phyloP scores from a whole-genome alignment of 345 rosid genomes.

The Garcia nutans region DNA sequence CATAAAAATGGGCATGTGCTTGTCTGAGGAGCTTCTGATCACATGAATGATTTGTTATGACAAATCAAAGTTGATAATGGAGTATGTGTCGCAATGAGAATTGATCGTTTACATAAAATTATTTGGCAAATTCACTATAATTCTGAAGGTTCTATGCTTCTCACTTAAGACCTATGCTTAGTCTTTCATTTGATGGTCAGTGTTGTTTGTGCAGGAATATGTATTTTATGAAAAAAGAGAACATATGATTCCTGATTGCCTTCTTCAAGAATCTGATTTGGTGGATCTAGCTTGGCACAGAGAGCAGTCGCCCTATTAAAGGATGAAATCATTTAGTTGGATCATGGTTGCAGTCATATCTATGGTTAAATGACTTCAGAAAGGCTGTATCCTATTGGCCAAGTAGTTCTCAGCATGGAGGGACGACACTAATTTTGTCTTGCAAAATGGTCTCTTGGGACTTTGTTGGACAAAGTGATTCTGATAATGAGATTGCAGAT shows the following conservation, averaged over 20 bases:
- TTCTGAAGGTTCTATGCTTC: slow-evolving; percentile 4
- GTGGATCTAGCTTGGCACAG: slow-evolving; percentile 20
- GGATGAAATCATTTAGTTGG: not conserved
- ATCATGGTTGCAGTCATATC: not conserved
- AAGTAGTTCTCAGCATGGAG: slow-evolving; percentile 6
- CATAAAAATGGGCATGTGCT: not conserved
- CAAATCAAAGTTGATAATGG: not conserved
- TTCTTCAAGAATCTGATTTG: slow-evolving; percentile 2
- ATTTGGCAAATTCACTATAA: slow-evolving; percentile 1
- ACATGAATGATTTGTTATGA: not conserved
- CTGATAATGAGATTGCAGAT: not conserved
- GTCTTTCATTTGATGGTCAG: slow-evolving; percentile 17
- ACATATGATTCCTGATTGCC: slow-evolving; percentile 1
- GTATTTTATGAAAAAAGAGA: not conserved
- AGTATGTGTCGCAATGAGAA: not conserved
- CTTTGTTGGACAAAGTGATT: not conserved
- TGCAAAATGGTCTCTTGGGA: not conserved
- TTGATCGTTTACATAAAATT: not conserved
- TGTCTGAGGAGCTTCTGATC: not conserved
- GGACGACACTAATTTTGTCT: not conserved
- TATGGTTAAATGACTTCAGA: not conserved
- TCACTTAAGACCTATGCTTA: not conserved
- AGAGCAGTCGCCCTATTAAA: not conserved
- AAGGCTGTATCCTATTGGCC: not conserved
- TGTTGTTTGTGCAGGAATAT: slow-evolving; percentile 19